Evolutionary conservation across 225 moss, liverwort and hornwort genomes (phyloP), one percentile per base, ranked within the genome.

Genomic region (Asterella californica): DNA sequence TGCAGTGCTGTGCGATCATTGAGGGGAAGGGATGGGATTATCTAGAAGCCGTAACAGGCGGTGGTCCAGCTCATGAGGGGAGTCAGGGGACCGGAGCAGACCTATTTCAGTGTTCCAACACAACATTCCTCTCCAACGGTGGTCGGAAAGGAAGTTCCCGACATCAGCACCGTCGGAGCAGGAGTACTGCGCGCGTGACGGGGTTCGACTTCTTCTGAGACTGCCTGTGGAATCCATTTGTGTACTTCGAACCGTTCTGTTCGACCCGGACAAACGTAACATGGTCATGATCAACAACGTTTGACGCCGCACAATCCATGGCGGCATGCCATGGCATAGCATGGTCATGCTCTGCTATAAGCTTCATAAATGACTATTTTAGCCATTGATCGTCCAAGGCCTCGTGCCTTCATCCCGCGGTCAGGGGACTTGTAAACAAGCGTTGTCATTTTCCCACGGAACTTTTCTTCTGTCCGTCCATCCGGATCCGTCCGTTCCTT

Each of bases 101-200:
- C n/a, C n/a, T n/a, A n/a, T n/a, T n/a, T n/a, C n/a, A 67, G 67
- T 34, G 36, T 34, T 42, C 68, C 36, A 69, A 34, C 68, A 69
- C 67, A 34, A 69, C 68, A 37, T 69, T 69, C 68, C 37, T 34
- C 22, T 15, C 57, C 21, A 57, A 57, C 57, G 57, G 57, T 69
- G 68, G 68, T 69, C 36, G 67, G 34, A 12, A n/a, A 63, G 32
- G 32, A 38, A 69, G 68, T 37, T 37, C 68, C 68, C 68, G 68
- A 69, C 68, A 69, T 38, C 34, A 69, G 15, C 36, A 69, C 25
- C 27, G 3, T 19, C 57, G 18, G 1, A 5, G 17, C 21, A 24
- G 57, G 17, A 24, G 57, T 19, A 17, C 57, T 18, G 57, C 57
- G 57, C 57, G 57, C 57, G 57, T 57, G 57, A 57, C 18, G 18